phyloP scores from a whole-genome alignment of 2,329 filamentous ascomycete species.

The Exophiala mesophila region DNA sequence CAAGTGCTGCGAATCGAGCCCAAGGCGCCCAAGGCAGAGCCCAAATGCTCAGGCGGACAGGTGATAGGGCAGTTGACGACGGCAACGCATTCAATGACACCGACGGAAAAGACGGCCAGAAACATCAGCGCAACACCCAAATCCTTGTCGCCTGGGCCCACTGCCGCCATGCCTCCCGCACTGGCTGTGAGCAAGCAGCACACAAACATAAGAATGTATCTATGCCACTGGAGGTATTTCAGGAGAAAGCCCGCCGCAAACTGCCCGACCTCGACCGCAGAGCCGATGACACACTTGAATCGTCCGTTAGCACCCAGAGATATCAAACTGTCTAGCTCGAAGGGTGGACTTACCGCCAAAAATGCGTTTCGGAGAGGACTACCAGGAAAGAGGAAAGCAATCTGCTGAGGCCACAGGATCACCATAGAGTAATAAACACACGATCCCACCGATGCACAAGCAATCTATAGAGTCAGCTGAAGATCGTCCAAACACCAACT shows the following conservation, averaged over 20 bases:
- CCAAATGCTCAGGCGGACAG: slow-evolving; percentile 25
- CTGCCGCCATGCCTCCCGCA: slow-evolving; percentile 19
- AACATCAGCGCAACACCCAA: slow-evolving; percentile 24
- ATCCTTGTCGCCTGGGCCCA: slow-evolving; percentile 12
- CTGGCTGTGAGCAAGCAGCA: slow-evolving; percentile 19
- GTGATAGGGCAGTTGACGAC: slow-evolving; percentile 23
- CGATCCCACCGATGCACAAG: slow-evolving; percentile 38
- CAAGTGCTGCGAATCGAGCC: slow-evolving; percentile 22
- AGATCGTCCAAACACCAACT: no score
- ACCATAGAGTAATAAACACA: slow-evolving; percentile 45
- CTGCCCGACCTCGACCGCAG: not conserved
- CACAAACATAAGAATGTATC: slow-evolving; percentile 15
- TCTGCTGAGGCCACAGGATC: slow-evolving; percentile 43
- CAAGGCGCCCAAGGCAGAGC: slow-evolving; percentile 25
- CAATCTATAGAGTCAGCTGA: no score
- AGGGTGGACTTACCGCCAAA: no score
- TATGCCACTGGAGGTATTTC: slow-evolving; percentile 12
- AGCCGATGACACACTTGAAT: slow-evolving; percentile 1
- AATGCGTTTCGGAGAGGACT: not conserved
- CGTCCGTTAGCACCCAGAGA: no score
- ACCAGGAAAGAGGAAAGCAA: slow-evolving; percentile 37
- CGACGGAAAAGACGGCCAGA: slow-evolving; percentile 22
- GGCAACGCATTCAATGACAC: slow-evolving; percentile 19
- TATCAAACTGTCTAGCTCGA: no score
- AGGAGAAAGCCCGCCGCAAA: slow-evolving; percentile 28